phyloP scores from a whole-genome alignment of 1,284 basidiomycete species.

The Vanrija sp. region DNA sequence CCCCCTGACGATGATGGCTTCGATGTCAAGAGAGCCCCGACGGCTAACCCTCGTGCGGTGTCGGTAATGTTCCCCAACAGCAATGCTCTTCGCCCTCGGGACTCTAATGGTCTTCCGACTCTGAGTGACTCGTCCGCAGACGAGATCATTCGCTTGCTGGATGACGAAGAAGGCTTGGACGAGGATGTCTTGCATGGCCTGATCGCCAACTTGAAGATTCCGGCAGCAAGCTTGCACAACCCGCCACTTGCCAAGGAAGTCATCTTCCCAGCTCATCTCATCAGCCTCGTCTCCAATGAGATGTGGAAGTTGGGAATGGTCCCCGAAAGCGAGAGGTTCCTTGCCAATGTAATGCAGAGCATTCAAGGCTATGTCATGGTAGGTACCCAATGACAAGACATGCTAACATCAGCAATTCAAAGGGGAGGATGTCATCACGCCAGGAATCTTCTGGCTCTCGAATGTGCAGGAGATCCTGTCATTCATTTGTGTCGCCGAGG shows the following conservation, averaged over 20 bases:
- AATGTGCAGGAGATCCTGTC: conserved; percentile 99
- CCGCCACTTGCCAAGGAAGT: conserved; percentile 95
- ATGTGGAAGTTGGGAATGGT: conserved; percentile 99
- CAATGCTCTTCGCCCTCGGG: conserved; percentile 58
- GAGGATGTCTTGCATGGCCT: conserved; percentile 91
- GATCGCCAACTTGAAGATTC: conserved; percentile 88
- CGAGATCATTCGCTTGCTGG: conserved; percentile 90
- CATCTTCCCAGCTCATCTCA: conserved; percentile 98
- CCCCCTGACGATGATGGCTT: conserved; percentile 11
- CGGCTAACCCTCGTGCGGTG: conserved; percentile 78
- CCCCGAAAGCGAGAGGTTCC: conserved; percentile 92
- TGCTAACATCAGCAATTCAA: conserved; percentile 57
- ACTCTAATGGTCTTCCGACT: conserved; percentile 67
- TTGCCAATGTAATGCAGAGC: conserved; percentile 98
- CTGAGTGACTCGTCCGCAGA: conserved; percentile 84
- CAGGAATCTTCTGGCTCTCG: conserved; percentile 98
- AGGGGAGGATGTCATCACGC: conserved; percentile 91
- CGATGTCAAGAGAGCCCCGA: conserved; percentile 61
- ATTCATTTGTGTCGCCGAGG: conserved; percentile 97
- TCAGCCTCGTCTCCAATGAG: conserved; percentile 95
- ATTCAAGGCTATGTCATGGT: conserved; percentile 99
- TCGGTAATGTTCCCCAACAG: conserved; percentile 80
- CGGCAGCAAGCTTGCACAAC: conserved; percentile 82
- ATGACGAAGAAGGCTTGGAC: conserved; percentile 85
- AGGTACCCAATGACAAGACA: conserved; percentile 35